Base-by-base conservation (phyloP, 768 basidiomycete genomes). In the Leccinum boreale region DNA sequence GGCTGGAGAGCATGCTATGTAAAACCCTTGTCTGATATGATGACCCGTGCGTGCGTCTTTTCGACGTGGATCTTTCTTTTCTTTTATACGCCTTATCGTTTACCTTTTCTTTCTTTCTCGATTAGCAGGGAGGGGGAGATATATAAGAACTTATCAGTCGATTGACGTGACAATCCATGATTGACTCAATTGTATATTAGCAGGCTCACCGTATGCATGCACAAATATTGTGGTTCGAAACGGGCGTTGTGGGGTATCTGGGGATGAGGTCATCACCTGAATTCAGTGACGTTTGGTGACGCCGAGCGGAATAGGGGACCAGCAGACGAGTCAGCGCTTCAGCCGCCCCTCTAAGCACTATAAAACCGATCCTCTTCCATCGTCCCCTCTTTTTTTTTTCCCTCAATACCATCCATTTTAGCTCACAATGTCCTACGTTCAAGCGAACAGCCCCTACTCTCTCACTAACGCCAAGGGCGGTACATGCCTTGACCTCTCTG, bases 1-100 rank as follows among this genome's bases (percentile, higher is more conserved):
- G 92, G 44, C 72, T 94, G 62, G 92, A 94, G 73, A 81, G 83
- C 11, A 86, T 93, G 82, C 72, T 92, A 52, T 81, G 86, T 62
- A 92, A 90, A 65, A 74, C 74, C 8, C 73, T 83, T 56, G 81
- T 82, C 11, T 81, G 59, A 69, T 44, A 69, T 44, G 12, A 17
- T 17, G 23, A 24, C 6, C 46, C 11, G 19, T 46, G 39, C 46
- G 31, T 51, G 24, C 31, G 14, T 6, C 35, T 17, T 12, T 26
- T 35, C 4, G 45, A n/a, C n/a, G 3, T 23, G 21, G 26, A 26
- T 35, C 49, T 21, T 24, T 29, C 36, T 28, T 35, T 17, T n/a
- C 10, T 39, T 23, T 6, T 19, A 44, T 44, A 44, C 19, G 19
- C 2, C 10, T 42, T 4, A 17, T 17, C 17, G 17, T 39, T 39